Evolutionary conservation across 106 monocot genomes (phyloP).

Genomic region (Dendrobium catenatum): DNA sequence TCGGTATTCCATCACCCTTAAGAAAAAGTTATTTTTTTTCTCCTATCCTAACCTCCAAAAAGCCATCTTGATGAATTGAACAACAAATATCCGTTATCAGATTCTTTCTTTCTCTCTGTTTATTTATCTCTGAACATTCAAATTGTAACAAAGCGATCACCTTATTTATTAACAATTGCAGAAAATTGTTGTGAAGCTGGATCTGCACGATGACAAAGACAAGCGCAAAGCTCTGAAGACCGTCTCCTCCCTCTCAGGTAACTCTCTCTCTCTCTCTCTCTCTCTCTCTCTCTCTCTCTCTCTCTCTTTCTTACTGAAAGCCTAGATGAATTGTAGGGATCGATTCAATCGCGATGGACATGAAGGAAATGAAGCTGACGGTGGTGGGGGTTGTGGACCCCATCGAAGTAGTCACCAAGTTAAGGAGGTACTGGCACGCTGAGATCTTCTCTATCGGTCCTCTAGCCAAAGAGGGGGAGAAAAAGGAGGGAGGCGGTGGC

Average conservation of each 20-base stretch:
- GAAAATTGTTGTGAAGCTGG: slow-evolving; percentile 14
- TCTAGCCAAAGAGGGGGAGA: neutral
- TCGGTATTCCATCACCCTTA: neutral
- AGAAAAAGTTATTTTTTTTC: neutral
- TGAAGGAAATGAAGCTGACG: slow-evolving; percentile 17
- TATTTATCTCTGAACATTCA: neutral
- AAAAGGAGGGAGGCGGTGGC: neutral
- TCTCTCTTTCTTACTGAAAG: neutral
- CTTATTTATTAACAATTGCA: neutral
- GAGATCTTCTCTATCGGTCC: slow-evolving; percentile 15
- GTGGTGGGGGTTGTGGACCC: slow-evolving; percentile 15
- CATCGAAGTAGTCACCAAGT: slow-evolving; percentile 10
- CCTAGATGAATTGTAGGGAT: slow-evolving; percentile 1
- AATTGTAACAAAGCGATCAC: neutral
- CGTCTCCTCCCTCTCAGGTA: slow-evolving; percentile 7
- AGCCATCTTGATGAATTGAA: neutral
- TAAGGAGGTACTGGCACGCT: slow-evolving; percentile 9
- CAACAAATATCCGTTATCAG: neutral
- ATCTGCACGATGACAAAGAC: slow-evolving; percentile 13
- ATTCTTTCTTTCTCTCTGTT: too few relatives aligned
- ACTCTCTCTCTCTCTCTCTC: neutral
- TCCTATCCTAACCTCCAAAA: neutral
- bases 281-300: neutral
- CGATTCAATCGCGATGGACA: slow-evolving; percentile 18
- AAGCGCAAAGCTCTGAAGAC: slow-evolving; percentile 13